Evolutionary conservation across 345 rosid species (phyloP).

Genomic region (Mangifera indica): DNA sequence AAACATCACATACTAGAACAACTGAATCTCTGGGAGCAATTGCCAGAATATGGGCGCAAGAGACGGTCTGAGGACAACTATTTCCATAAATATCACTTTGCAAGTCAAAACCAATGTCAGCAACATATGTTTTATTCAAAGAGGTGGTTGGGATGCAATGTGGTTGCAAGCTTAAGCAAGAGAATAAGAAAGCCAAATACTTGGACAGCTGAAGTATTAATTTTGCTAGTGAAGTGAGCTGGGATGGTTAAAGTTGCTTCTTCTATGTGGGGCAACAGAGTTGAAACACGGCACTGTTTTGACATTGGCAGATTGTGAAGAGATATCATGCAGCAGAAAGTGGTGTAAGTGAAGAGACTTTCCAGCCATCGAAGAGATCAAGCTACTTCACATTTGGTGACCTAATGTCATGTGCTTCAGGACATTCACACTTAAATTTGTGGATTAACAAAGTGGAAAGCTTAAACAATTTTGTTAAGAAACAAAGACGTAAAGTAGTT

Average conservation of each 20-base stretch:
- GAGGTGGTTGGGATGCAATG: slow-evolving; percentile 22
- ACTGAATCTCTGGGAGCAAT: slow-evolving; percentile 76
- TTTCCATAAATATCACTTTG: slow-evolving; percentile 43
- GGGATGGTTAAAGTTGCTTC: not conserved
- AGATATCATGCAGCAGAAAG: not conserved
- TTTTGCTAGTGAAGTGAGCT: not conserved
- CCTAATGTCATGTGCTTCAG: slow-evolving; percentile 27
- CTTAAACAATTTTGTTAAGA: not conserved
- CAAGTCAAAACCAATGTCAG: slow-evolving; percentile 41
- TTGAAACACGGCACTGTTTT: not conserved
- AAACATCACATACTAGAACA: slow-evolving; percentile 40
- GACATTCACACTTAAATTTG: not conserved
- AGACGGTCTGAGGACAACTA: slow-evolving; percentile 72
- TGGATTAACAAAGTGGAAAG: not conserved
- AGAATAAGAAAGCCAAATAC: slow-evolving; percentile 10
- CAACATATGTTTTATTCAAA: slow-evolving; percentile 46
- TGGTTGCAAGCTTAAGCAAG: slow-evolving; percentile 21
- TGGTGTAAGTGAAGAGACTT: slow-evolving; percentile 28
- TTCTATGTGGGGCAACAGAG: not conserved
- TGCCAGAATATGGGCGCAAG: slow-evolving; percentile 91
- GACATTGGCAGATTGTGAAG: not conserved
- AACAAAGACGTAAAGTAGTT: not conserved
- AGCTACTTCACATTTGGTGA: slow-evolving; percentile 4
- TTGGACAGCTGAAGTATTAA: too few relatives aligned
- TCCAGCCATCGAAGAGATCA: slow-evolving; percentile 28